Percentiles rank a stretch among this genome's conserved stretches.
phyloP scores from a whole-genome alignment of 345 rosid species.

The Rhodomyrtus tomentosa region DNA sequence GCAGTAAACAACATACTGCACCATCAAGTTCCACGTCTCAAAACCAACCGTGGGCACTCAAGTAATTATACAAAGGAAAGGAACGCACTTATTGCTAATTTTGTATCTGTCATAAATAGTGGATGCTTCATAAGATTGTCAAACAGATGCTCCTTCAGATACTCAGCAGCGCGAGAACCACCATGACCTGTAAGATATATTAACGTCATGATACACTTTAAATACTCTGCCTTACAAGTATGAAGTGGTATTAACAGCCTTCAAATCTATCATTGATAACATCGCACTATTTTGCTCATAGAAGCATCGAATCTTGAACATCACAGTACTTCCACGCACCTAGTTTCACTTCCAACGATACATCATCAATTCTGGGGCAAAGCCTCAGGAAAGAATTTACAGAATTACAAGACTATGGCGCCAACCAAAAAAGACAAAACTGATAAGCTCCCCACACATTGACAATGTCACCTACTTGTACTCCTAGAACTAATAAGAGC shows the following conservation, averaged over 20 bases:
- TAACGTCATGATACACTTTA: not conserved
- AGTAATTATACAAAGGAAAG: not conserved
- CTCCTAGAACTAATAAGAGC: not conserved
- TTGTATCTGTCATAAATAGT: conserved; percentile 62
- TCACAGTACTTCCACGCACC: not conserved
- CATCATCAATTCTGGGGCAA: not conserved
- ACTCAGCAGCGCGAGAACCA: conserved; percentile 97
- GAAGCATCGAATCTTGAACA: not conserved
- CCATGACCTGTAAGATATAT: conserved; percentile 69
- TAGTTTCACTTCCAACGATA: not conserved
- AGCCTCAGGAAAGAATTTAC: not conserved
- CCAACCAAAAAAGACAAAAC: not conserved
- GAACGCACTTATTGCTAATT: conserved; percentile 67
- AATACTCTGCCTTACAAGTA: not conserved
- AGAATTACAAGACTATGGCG: not conserved
- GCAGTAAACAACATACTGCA: not conserved
- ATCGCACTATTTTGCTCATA: not conserved
- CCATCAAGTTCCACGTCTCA: not conserved
- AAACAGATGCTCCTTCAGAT: conserved; percentile 86
- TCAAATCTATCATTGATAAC: not conserved
- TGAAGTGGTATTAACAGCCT: not conserved
- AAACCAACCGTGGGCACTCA: not conserved
- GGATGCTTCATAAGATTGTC: conserved; percentile 88
- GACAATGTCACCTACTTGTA: not conserved
- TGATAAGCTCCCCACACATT: not conserved